phyloP scores from a whole-genome alignment of 2,329 filamentous ascomycete species.

The Ramularia collo-cygni region DNA sequence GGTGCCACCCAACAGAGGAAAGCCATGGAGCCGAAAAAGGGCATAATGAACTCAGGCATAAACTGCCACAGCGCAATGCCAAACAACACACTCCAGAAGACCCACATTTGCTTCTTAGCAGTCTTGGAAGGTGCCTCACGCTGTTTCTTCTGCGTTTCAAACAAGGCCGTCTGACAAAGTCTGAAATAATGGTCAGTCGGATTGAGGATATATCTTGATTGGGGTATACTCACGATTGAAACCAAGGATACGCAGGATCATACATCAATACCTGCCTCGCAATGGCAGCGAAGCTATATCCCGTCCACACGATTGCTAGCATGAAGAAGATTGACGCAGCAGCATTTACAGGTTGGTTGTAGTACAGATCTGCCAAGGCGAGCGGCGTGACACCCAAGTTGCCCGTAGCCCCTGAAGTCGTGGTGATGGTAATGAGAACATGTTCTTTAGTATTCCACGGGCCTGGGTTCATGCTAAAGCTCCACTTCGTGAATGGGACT shows the following conservation, averaged over 20 bases:
- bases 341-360: conserved; percentile 46
- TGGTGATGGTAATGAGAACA: conserved; percentile 46
- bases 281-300: conserved; percentile 53
- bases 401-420: conserved; percentile 16
- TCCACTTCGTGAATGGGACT: conserved; percentile 42
- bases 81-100: conserved; percentile 50
- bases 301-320: conserved; percentile 52
- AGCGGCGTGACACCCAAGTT: conserved; percentile 41
- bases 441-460: conserved; percentile 54
- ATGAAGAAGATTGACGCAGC: conserved; percentile 55
- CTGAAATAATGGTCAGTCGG: conserved; percentile 17
- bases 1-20: conserved; percentile 60
- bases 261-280: no score
- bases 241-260: no score
- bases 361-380: conserved; percentile 52
- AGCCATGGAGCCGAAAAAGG: conserved; percentile 53
- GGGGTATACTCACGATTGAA: no score
- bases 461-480: conserved; percentile 50
- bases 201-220: conserved; percentile 43
- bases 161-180: conserved; percentile 45
- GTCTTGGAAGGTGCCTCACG: conserved; percentile 43
- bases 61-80: conserved; percentile 56
- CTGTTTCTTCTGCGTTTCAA: conserved; percentile 51
- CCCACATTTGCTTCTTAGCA: conserved; percentile 48
- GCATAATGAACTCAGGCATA: conserved; percentile 54